A percentile compares a stretch with the other conserved stretches of the same genome.
phyloP scores from a whole-genome alignment of 352 stramenopile genomes.

The Thalassiosira hispida region DNA sequence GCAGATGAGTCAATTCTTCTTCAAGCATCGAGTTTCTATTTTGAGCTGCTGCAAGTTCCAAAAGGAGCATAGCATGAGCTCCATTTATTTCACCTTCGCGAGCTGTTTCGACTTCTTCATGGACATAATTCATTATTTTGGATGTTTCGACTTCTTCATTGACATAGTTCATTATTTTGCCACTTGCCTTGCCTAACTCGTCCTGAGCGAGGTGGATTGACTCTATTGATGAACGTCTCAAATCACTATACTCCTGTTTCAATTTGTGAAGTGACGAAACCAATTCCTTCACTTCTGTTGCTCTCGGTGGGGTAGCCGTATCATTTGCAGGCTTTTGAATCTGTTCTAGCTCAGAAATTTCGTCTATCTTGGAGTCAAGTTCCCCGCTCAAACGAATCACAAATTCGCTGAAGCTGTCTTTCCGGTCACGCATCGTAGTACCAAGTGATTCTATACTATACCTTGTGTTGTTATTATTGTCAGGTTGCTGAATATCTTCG shows the following conservation, averaged over 20 bases:
- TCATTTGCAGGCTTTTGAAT: background rate
- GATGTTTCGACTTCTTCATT: constrained; percentile 25
- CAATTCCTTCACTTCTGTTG: constrained; percentile 12
- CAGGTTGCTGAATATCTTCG: too few relatives aligned
- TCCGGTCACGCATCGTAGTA: background rate
- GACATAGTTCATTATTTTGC: constrained; percentile 23
- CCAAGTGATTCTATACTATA: background rate
- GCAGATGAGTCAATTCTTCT: background rate
- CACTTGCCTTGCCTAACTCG: constrained; percentile 6
- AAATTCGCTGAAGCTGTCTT: constrained; percentile 9
- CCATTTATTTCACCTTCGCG: background rate
- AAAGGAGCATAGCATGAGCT: background rate
- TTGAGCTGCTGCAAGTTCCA: constrained; percentile 7
- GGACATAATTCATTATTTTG: too few relatives aligned
- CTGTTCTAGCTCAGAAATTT: constrained; percentile 18
- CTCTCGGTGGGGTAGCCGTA: background rate
- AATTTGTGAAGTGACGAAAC: background rate
- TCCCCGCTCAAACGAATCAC: constrained; percentile 9
- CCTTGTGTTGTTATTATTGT: too few relatives aligned
- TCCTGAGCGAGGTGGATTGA: background rate
- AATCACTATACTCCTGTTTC: constrained; percentile 11
- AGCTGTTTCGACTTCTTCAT: background rate
- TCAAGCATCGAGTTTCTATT: constrained; percentile 6
- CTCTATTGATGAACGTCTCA: background rate
- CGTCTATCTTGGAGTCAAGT: constrained; percentile 11